Percentiles rank a stretch among this genome's conserved stretches.
These are phyloP conservation scores for Gnetum montanum DNA, from an alignment of 75 land plant genomes.

Conservation along the genomic window DNA sequence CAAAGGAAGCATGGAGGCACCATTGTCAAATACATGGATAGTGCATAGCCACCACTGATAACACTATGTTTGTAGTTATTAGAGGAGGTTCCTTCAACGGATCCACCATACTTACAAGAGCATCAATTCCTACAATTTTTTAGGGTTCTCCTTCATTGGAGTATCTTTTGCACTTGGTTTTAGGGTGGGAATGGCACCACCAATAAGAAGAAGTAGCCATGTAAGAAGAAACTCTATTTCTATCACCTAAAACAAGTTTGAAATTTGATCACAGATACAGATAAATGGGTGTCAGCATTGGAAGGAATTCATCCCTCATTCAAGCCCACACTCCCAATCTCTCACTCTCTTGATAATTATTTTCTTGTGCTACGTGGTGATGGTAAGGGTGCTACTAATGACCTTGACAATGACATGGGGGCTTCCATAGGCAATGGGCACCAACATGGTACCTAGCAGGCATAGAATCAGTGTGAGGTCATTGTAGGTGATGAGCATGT, in stretches of 20 bases:
- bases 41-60: slow-evolving; percentile 40
- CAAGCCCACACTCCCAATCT: too few relatives aligned
- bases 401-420: slow-evolving; percentile 22
- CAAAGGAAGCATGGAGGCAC: slow-evolving; percentile 55
- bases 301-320: too few relatives aligned
- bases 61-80: slow-evolving; percentile 48
- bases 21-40: slow-evolving; percentile 58
- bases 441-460: slow-evolving; percentile 27
- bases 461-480: slow-evolving; percentile 54
- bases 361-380: slow-evolving; percentile 22
- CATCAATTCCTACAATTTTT: slow-evolving; percentile 23
- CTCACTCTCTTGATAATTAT: too few relatives aligned
- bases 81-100: slow-evolving; percentile 48
- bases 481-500: slow-evolving; percentile 16
- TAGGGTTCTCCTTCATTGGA: slow-evolving; percentile 48
- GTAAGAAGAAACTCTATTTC: too few relatives aligned
- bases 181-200: too few relatives aligned
- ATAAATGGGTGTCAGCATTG: too few relatives aligned
- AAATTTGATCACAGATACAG: too few relatives aligned
- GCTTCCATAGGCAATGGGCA: slow-evolving; percentile 26
- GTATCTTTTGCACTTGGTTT: too few relatives aligned
- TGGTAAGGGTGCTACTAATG: slow-evolving; percentile 1
- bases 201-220: too few relatives aligned
- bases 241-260: too few relatives aligned
- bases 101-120: slow-evolving; percentile 50